Percentiles rank a stretch among this genome's conserved stretches.
Conservation (phyloP, 129 eudicot species). For the Sambucus nigra region DNA sequence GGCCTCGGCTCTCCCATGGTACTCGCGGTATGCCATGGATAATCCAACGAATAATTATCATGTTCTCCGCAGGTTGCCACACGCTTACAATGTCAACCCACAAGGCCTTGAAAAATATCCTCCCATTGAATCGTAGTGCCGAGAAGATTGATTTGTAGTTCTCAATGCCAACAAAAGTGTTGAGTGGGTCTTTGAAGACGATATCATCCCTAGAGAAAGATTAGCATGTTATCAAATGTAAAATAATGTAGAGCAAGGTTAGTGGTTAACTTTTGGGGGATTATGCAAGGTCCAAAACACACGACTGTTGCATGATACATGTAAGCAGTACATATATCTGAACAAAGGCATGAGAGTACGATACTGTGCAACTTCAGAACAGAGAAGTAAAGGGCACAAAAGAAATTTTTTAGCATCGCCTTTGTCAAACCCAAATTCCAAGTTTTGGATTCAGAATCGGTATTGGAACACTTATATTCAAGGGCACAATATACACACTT, state of each 20-base stretch:
- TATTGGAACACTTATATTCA: too few relatives aligned
- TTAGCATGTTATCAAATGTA: background rate
- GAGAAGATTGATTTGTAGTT: constrained; percentile 66
- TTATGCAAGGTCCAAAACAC: too few relatives aligned
- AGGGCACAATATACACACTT: too few relatives aligned
- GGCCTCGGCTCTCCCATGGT: constrained; percentile 75
- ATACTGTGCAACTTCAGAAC: too few relatives aligned
- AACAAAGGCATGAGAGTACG: too few relatives aligned
- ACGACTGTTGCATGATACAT: too few relatives aligned
- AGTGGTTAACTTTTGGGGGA: too few relatives aligned
- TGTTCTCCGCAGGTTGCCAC: constrained; percentile 82
- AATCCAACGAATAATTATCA: constrained; percentile 71
- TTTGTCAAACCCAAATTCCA: too few relatives aligned
- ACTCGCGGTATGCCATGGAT: constrained; percentile 72
- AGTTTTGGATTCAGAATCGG: too few relatives aligned
- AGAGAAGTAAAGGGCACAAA: too few relatives aligned
- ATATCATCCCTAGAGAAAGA: constrained; percentile 59
- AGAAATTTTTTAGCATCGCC: too few relatives aligned
- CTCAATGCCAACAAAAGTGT: constrained; percentile 65
- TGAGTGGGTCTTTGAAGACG: constrained; percentile 77
- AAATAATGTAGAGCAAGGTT: background rate
- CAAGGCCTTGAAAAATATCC: constrained; percentile 56
- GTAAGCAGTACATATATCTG: too few relatives aligned
- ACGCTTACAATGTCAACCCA: constrained; percentile 82
- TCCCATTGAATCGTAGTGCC: constrained; percentile 66